These are phyloP conservation scores for Endocladia muricata DNA, from an alignment of 31 red algal species.

Conservation along the genomic window DNA sequence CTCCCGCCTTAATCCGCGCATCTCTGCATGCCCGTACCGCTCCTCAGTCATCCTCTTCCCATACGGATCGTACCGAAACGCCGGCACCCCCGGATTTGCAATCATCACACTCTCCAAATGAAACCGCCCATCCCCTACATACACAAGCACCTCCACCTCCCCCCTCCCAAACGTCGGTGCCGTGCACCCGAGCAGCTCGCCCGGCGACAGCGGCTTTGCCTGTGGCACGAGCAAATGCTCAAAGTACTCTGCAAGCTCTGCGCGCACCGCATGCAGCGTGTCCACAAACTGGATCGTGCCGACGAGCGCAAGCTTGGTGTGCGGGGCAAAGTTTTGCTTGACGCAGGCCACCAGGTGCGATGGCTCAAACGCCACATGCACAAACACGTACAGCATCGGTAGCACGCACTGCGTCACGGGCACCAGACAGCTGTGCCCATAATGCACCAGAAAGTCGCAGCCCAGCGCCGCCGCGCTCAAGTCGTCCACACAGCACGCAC, in stretches of 20 bases:
- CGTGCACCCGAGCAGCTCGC: conserved; percentile 98
- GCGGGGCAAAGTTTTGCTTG: conserved; percentile 40
- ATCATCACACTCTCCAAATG: conserved; percentile 98
- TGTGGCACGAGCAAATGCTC: conserved; percentile 61
- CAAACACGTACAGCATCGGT: conserved; percentile 93
- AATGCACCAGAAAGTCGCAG: conserved; percentile 89
- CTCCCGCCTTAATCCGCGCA: conserved; percentile 55
- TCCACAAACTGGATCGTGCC: conserved; percentile 97
- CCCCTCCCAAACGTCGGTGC: conserved; percentile 49
- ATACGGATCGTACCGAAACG: conserved; percentile 97
- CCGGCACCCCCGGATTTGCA: conserved; percentile 82
- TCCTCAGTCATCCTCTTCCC: conserved; percentile 81
- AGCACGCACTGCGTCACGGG: conserved; percentile 70
- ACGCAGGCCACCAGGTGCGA: conserved; percentile 69
- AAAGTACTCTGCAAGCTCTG: conserved; percentile 33
- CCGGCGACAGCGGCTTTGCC: conserved; percentile 88
- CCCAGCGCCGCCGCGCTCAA: conserved; percentile 69
- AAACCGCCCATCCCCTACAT: conserved; percentile 94
- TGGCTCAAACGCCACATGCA: conserved; percentile 76
- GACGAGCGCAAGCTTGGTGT: conserved; percentile 49
- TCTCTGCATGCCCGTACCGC: conserved; percentile 70
- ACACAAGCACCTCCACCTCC: conserved; percentile 60
- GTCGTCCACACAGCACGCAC: conserved; percentile 99
- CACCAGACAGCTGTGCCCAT: conserved; percentile 97
- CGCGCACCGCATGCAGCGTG: conserved; percentile 30